These are phyloP conservation scores for Vaccinium macrocarpon DNA, from an alignment of 148 eudicot species.

Conservation along the genomic window DNA sequence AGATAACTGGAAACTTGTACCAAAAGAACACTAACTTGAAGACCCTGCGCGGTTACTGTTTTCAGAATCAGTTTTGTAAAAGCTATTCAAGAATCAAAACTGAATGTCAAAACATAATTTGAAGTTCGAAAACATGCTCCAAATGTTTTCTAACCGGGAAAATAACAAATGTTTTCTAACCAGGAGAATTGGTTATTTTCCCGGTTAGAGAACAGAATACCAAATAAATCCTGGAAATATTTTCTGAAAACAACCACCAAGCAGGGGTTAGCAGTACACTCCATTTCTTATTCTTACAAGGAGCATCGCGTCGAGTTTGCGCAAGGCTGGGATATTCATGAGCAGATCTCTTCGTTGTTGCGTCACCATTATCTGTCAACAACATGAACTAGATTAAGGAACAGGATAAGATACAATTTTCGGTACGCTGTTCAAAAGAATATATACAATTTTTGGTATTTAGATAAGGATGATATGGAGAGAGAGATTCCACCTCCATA, in stretches of 20 bases:
- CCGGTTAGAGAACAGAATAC: not conserved
- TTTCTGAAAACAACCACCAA: not conserved
- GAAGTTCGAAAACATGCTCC: not conserved
- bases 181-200: not conserved
- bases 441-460: not conserved
- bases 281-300: slow-evolving; percentile 32
- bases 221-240: not conserved
- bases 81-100: not conserved
- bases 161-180: not conserved
- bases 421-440: too few relatives aligned
- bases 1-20: not conserved
- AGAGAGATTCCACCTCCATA: slow-evolving; percentile 40
- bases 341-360: slow-evolving; percentile 54
- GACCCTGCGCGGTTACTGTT: not conserved
- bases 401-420: not conserved
- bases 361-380: slow-evolving; percentile 54
- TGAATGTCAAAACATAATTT: not conserved
- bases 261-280: not conserved
- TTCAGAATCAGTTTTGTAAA: not conserved
- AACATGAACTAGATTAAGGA: not conserved
- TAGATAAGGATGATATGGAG: not conserved
- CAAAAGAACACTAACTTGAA: not conserved
- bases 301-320: slow-evolving; percentile 68
- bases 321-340: slow-evolving; percentile 59
- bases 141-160: not conserved